Evolutionary conservation across 306 rosid genomes (phyloP).

Genomic region (Corylus heterophylla): DNA sequence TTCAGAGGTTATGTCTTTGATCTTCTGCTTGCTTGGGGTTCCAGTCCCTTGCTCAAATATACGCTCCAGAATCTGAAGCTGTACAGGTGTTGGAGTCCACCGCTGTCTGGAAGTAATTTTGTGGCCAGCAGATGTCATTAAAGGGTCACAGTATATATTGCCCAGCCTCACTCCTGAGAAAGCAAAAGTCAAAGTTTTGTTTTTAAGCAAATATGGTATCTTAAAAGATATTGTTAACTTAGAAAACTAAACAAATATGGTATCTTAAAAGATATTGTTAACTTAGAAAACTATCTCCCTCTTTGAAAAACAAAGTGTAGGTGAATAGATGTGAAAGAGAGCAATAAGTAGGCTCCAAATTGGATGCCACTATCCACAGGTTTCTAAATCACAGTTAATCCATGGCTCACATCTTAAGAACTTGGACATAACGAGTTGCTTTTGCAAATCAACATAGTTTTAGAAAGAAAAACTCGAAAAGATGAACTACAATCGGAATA

Average conservation of each 20-base stretch:
- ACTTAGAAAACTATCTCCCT: background rate
- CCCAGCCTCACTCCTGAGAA: conserved; percentile 80
- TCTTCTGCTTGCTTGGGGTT: conserved; percentile 94
- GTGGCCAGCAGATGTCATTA: conserved; percentile 77
- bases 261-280: background rate
- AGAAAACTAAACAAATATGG: background rate
- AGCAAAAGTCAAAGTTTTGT: conserved; percentile 16
- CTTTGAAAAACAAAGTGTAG: too few species aligned
- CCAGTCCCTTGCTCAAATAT: conserved; percentile 86
- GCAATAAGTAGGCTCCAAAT: background rate
- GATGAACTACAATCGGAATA: background rate
- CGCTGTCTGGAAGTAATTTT: conserved; percentile 90
- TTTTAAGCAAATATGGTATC: conserved; percentile 1
- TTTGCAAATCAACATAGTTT: background rate
- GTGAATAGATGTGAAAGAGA: background rate
- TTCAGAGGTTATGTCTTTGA: conserved; percentile 86
- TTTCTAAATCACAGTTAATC: background rate
- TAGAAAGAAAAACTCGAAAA: background rate
- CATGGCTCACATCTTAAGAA: background rate
- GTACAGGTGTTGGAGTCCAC: conserved; percentile 94
- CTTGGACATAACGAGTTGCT: background rate
- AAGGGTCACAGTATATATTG: conserved; percentile 74
- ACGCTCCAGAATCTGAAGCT: conserved; percentile 90
- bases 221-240: background rate
- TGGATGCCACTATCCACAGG: background rate